Base-by-base conservation (phyloP, 148 eudicot genomes). In the Suaeda aralocaspica region DNA sequence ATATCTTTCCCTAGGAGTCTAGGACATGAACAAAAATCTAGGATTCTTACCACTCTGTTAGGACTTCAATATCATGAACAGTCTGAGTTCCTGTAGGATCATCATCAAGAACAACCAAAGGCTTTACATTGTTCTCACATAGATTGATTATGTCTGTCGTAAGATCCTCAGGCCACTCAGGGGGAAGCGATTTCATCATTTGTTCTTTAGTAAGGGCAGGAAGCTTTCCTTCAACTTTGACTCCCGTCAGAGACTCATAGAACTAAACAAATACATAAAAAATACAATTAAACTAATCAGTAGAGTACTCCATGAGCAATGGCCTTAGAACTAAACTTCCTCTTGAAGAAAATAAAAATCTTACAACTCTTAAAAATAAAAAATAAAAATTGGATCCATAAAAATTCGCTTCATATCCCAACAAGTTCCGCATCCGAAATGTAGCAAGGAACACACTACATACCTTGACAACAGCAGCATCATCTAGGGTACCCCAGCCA, bases 31-130 rank as follows among this genome's bases (percentile, higher is more conserved):
- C 25, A 53, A 18, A 18, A 15, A 61, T 9, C 2, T 39, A 67
- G 66, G 55, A 68, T 53, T 53, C 77, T 77, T 70, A 95, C 99
- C 99, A 95, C 81, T 95, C 97, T 30, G 97, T 91, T 75, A 95
- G 83, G 58, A 95, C 97, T 57, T 89, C 97, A 76, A 91, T 84
- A 74, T 91, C 96, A 76, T 95, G 97, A 77, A 95, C 99, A 71
- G 99, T 95, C 71, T 95, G 99, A 51, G 99, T 95, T 68, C 99
- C 99, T 64, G 99, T 95, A 75, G 99, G 99, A 81, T 95, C 99
- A 82, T 95, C 99, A 77, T 95, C 99, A 64, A 95, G 88, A 81
- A 95, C 97, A 68, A 95, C 86, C 82, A 95, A 77, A 16, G 90
- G 87, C 83, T 88, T 95, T 71, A 63, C 69, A 69, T 77, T 89